Evolutionary conservation across 2,329 filamentous ascomycete genomes (phyloP), one percentile per base, ranked within the genome.

Genomic region (Ophiostoma sp.): DNA sequence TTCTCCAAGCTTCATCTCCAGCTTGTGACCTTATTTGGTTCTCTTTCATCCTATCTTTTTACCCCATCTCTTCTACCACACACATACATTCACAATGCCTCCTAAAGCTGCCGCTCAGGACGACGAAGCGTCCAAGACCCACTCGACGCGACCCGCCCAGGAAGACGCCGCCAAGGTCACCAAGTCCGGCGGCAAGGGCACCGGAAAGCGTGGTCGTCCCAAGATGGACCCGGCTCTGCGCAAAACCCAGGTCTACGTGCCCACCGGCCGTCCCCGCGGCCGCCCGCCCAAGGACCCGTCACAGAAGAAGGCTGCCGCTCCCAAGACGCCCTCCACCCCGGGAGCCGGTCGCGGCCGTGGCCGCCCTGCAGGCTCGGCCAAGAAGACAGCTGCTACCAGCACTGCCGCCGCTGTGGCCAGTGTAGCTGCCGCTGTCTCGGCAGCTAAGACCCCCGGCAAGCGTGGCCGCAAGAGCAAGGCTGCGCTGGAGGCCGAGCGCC

Each of bases 401-500:
- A 59, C 50, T 3, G 64, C 64, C 1, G 39, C 59, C 2, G 57
- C 63, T 0, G 69, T 72, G 0, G 72, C 74, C 6, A 61, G 55
- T 5, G 59, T 64, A 3, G 36, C 72, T 11, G 74, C 72, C 7
- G 72, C 72, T 19, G 48, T 72, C 1, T 70, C 74, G 8, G 72
- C 72, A 0, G 74, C 71, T 2, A 48, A 48, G 61, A 73, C 69
- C 31, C 74, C 76, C 0, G 75, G 74, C 25, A 76, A 73, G 69
- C 76, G 76, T 28, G 76, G 76, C 68, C 76, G 76, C 70, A 77
- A 77, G 74, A 77, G 76, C 75, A 77, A 77, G 75, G 76, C 76
- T 1, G 70, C 72, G 42, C 75, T 77, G 0, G 76, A 75, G 31
- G 76, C 76, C 1, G 76, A 77, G 59, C 72, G 72, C 3, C 66